A percentile compares a stretch with the other conserved stretches of the same genome.
phyloP scores from a whole-genome alignment of 2,329 filamentous ascomycete species.

The Aspergillus sp. region DNA sequence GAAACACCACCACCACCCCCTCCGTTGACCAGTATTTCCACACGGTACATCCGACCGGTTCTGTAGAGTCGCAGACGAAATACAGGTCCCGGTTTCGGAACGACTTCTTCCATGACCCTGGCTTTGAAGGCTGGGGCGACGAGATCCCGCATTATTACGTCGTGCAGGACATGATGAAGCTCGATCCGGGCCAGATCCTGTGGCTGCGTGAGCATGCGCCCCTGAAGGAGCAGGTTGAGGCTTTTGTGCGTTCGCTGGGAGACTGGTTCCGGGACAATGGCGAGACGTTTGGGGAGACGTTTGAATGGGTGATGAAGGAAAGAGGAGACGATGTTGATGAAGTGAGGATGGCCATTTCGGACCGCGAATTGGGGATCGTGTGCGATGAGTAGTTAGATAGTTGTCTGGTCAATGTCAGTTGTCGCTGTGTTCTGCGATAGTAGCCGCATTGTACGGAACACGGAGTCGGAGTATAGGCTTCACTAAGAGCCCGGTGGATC shows the following conservation, averaged over 20 bases:
- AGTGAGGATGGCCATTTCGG: constrained; percentile 27
- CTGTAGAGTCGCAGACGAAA: constrained; percentile 27
- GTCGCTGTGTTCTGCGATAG: not conserved
- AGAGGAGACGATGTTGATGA: constrained; percentile 51
- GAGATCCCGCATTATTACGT: constrained; percentile 63
- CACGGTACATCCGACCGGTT: constrained; percentile 18
- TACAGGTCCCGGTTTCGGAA: constrained; percentile 48
- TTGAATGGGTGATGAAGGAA: constrained; percentile 56
- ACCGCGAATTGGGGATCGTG: constrained; percentile 32
- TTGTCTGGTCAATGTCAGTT: not conserved
- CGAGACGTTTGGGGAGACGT: constrained; percentile 59
- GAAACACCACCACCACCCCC: constrained; percentile 1
- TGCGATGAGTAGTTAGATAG: constrained; percentile 2
- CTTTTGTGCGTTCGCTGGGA: constrained; percentile 50
- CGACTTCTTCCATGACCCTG: constrained; percentile 51
- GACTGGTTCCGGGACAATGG: constrained; percentile 65
- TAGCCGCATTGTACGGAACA: not conserved
- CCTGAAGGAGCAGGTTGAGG: constrained; percentile 57
- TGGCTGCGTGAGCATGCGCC: constrained; percentile 56
- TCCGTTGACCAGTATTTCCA: constrained; percentile 21
- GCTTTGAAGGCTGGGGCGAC: constrained; percentile 63
- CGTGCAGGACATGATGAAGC: constrained; percentile 63
- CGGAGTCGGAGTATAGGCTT: not conserved
- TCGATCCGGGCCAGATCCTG: constrained; percentile 59
- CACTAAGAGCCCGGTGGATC: too few species aligned